Evolutionary conservation across 2,329 filamentous ascomycete genomes (phyloP).

Genomic region (Pseudogymnoascus sp.): DNA sequence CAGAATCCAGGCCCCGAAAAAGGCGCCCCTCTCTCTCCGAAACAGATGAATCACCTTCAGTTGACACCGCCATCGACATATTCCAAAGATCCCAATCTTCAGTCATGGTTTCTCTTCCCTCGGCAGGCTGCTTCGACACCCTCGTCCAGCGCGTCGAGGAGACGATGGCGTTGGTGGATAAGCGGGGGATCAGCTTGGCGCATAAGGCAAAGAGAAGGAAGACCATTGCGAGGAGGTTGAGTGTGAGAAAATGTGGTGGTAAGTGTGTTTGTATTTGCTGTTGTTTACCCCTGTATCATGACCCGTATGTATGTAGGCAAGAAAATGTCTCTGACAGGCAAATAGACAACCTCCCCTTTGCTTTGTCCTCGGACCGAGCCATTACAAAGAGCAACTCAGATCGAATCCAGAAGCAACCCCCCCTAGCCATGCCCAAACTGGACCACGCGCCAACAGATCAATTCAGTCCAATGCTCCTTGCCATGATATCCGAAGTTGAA

Average conservation of each 20-base stretch:
- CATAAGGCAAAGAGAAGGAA: neutral
- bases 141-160: neutral
- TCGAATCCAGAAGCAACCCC: neutral
- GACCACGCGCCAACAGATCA: neutral
- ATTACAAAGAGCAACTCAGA: neutral
- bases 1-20: neutral
- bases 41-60: neutral
- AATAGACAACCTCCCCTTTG: neutral
- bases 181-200: neutral
- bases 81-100: neutral
- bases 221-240: neutral
- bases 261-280: neutral
- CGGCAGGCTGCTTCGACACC: neutral
- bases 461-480: neutral
- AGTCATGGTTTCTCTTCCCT: neutral
- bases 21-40: neutral
- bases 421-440: neutral
- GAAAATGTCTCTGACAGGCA: neutral
- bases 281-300: neutral
- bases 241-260: neutral
- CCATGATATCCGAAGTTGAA: neutral
- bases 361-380: neutral
- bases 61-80: neutral
- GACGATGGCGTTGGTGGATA: neutral
- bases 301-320: neutral